Percentiles rank a stretch among this genome's conserved stretches.
Conservation (phyloP, 805 yeast species). For the Wickerhamiella domercqiae region DNA sequence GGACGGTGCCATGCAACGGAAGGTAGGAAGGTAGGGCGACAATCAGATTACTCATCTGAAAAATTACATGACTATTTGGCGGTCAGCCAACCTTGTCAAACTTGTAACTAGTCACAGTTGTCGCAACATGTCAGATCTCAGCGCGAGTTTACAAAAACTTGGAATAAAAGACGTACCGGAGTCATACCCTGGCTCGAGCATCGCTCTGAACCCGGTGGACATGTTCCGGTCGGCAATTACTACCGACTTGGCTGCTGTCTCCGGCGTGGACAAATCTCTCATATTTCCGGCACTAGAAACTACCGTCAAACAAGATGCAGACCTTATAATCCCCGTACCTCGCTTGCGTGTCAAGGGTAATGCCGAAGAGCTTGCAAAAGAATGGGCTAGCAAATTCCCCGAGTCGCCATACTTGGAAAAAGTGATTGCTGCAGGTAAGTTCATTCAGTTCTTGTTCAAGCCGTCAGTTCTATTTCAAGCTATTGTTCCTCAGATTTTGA, state of each 20-base stretch:
- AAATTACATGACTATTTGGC: too few species aligned
- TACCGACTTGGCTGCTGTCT: slow-evolving; percentile 53
- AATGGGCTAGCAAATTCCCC: slow-evolving; percentile 69
- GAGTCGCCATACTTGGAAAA: slow-evolving; percentile 45
- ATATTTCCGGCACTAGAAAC: slow-evolving; percentile 80
- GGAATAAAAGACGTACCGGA: slow-evolving; percentile 13
- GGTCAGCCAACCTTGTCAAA: too few species aligned
- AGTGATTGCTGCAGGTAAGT: slow-evolving; percentile 76
- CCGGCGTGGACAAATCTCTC: slow-evolving; percentile 52
- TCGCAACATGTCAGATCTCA: slow-evolving; percentile 4
- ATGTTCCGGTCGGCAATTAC: slow-evolving; percentile 81
- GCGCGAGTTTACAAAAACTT: slow-evolving; percentile 13
- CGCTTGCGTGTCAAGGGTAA: slow-evolving; percentile 74
- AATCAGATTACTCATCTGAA: too few species aligned
- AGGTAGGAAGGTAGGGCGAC: too few species aligned
- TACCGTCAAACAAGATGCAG: slow-evolving; percentile 73
- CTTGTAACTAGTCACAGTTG: too few species aligned
- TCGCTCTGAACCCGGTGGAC: slow-evolving; percentile 70
- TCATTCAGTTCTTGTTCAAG: slow-evolving; percentile 75
- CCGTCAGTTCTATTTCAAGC: slow-evolving; percentile 49
- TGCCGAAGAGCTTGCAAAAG: slow-evolving; percentile 58
- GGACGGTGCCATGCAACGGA: too few species aligned
- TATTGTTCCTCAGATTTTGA: slow-evolving; percentile 55
- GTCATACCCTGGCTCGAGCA: slow-evolving; percentile 40
- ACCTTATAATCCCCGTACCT: slow-evolving; percentile 81